Evolutionary conservation across 208 protist species (phyloP).

Genomic region (Strigomonas culicis): DNA sequence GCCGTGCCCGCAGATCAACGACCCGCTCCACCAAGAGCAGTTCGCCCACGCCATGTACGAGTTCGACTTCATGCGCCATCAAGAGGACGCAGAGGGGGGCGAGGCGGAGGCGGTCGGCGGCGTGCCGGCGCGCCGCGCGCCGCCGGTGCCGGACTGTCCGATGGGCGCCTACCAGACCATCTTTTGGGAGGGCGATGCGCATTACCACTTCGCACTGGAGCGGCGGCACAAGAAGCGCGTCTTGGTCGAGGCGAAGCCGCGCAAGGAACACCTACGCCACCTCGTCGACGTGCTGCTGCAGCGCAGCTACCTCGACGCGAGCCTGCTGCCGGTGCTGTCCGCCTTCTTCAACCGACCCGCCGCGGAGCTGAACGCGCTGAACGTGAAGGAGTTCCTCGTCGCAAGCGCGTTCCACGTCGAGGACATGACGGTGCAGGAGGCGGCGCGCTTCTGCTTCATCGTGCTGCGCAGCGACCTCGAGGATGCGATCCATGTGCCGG

Average conservation of each 20-base stretch:
- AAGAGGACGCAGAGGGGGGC: too few relatives aligned
- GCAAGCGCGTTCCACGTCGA: conserved; percentile 62
- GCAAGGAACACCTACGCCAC: conserved; percentile 75
- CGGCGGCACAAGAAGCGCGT: conserved; percentile 53
- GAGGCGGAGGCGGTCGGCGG: not conserved
- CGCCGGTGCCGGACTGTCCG: conserved; percentile 35
- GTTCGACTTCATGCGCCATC: conserved; percentile 4
- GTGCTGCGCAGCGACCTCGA: conserved; percentile 74
- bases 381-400: conserved; percentile 70
- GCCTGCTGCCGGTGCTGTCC: conserved; percentile 43
- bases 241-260: conserved; percentile 58
- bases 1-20: conserved; percentile 41
- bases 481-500: conserved; percentile 61
- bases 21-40: conserved; percentile 72
- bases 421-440: conserved; percentile 44
- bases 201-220: conserved; percentile 53
- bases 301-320: conserved; percentile 33
- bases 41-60: conserved; percentile 27
- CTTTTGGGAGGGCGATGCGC: conserved; percentile 65
- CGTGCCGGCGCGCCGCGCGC: conserved; percentile 7
- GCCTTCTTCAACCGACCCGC: conserved; percentile 34
- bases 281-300: conserved; percentile 81
- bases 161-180: conserved; percentile 68
- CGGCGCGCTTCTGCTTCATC: conserved; percentile 82
- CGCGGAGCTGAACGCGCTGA: conserved; percentile 29